Percentiles rank a stretch among this genome's conserved stretches.
Evolutionary conservation across 2,329 filamentous ascomycete genomes (phyloP).

Genomic region (Pyrenochaeta sp.): DNA sequence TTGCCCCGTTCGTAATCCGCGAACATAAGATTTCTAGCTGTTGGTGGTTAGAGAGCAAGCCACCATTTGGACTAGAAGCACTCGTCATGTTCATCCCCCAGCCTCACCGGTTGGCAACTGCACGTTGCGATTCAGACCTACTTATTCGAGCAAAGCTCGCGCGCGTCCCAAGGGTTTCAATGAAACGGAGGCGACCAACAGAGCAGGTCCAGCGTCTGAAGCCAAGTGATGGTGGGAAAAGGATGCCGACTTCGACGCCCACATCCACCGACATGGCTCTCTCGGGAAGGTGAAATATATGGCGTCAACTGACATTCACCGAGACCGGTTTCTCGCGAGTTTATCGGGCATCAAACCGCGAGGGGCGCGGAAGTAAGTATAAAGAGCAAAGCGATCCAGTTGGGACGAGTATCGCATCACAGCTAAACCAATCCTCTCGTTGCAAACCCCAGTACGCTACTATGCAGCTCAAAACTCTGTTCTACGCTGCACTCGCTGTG

Average conservation of each 20-base stretch:
- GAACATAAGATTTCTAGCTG: background rate
- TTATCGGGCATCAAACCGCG: too few relatives aligned
- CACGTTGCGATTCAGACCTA: background rate
- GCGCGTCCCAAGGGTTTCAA: background rate
- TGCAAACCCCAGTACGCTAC: background rate
- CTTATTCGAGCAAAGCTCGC: background rate
- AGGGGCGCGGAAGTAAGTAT: too few relatives aligned
- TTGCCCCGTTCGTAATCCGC: too few relatives aligned
- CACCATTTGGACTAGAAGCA: too few relatives aligned
- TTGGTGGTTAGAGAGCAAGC: background rate
- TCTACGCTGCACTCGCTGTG: conserved; percentile 8
- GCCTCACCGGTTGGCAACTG: background rate
- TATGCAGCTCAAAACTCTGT: background rate
- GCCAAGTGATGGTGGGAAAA: too few relatives aligned
- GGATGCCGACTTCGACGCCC: too few relatives aligned
- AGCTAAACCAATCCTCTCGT: background rate
- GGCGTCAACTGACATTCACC: background rate
- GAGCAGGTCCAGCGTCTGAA: too few relatives aligned
- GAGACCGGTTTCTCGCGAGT: background rate
- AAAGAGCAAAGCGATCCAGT: background rate
- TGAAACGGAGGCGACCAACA: background rate
- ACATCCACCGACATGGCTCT: background rate
- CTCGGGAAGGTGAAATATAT: background rate
- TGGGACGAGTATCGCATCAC: background rate
- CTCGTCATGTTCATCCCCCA: background rate